Percentiles rank a stretch among this genome's conserved stretches.
Conservation (phyloP, 1,139 yeast species). For the Pichia sorboxylosa region DNA sequence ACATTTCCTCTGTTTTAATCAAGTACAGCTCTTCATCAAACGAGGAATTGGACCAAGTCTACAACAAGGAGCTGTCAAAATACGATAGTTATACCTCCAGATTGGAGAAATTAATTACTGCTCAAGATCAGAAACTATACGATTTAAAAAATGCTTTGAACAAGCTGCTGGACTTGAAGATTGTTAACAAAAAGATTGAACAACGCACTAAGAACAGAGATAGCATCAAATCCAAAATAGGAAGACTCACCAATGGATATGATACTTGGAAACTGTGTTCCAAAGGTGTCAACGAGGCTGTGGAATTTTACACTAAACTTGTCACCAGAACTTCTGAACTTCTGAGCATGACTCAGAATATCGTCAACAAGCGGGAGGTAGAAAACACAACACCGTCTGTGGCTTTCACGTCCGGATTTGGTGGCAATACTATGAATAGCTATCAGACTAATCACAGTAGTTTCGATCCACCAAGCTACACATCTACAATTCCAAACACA, state of each 20-base stretch:
- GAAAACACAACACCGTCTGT: conserved; percentile 1
- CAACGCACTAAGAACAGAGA: conserved; percentile 25
- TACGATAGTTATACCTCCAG: conserved; percentile 61
- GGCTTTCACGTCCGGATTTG: conserved; percentile 3
- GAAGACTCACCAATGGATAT: conserved; percentile 37
- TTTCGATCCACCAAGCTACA: neutral
- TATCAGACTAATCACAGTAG: conserved; percentile 1
- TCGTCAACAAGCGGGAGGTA: conserved; percentile 20
- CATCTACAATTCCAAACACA: neutral
- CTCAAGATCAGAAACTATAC: conserved; percentile 46
- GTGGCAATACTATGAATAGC: conserved; percentile 7
- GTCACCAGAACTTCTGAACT: conserved; percentile 33
- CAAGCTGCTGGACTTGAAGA: conserved; percentile 36
- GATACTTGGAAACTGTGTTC: conserved; percentile 46
- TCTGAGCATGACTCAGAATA: conserved; percentile 27
- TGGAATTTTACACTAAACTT: conserved; percentile 49
- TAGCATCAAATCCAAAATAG: conserved; percentile 27
- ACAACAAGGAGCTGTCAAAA: conserved; percentile 66
- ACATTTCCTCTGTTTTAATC: conserved; percentile 68
- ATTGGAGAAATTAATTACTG: conserved; percentile 53
- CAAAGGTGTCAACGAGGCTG: conserved; percentile 51
- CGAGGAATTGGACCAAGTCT: conserved; percentile 41
- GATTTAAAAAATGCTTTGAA: conserved; percentile 51
- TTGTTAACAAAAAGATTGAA: conserved; percentile 29
- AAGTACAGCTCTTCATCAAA: conserved; percentile 44